A percentile compares a stretch with the other conserved stretches of the same genome.
These are phyloP conservation scores for Epichloe sibirici DNA, from an alignment of 2,329 filamentous ascomycete species.

Conservation along the genomic window DNA sequence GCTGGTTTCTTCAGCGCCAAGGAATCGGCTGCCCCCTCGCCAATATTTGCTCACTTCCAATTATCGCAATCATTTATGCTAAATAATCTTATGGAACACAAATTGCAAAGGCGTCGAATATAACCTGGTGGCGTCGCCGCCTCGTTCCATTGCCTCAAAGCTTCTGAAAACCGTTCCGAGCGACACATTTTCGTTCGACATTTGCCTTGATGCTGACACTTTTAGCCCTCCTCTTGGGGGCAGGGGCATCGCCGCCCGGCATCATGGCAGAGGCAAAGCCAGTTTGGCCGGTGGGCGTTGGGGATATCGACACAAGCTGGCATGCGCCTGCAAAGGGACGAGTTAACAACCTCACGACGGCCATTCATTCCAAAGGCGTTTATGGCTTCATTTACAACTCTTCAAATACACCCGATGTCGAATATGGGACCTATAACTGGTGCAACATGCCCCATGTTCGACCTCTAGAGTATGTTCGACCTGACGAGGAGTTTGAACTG, in stretches of 20 bases:
- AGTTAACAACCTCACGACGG: constrained; percentile 49
- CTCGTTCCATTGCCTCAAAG: too few relatives aligned
- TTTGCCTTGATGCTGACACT: background rate
- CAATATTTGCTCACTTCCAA: too few relatives aligned
- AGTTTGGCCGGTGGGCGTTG: background rate
- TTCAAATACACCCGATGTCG: constrained; percentile 41
- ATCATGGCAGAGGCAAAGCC: background rate
- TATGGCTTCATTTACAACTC: constrained; percentile 66
- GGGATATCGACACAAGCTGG: constrained; percentile 37
- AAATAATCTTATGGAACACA: too few relatives aligned
- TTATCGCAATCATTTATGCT: too few relatives aligned
- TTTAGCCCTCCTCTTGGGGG: background rate
- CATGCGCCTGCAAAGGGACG: constrained; percentile 40
- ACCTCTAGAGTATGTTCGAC: constrained; percentile 46
- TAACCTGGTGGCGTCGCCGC: too few relatives aligned
- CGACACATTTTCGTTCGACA: background rate
- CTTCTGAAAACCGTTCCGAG: background rate
- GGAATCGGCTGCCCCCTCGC: too few relatives aligned
- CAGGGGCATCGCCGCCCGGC: background rate
- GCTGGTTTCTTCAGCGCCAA: too few relatives aligned
- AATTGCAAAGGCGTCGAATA: too few relatives aligned
- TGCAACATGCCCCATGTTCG: constrained; percentile 87
- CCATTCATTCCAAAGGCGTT: constrained; percentile 46
- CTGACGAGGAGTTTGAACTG: constrained; percentile 45
- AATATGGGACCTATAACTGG: constrained; percentile 62